Base-by-base conservation (phyloP, 768 basidiomycete species). In the Lentinula sp. region DNA sequence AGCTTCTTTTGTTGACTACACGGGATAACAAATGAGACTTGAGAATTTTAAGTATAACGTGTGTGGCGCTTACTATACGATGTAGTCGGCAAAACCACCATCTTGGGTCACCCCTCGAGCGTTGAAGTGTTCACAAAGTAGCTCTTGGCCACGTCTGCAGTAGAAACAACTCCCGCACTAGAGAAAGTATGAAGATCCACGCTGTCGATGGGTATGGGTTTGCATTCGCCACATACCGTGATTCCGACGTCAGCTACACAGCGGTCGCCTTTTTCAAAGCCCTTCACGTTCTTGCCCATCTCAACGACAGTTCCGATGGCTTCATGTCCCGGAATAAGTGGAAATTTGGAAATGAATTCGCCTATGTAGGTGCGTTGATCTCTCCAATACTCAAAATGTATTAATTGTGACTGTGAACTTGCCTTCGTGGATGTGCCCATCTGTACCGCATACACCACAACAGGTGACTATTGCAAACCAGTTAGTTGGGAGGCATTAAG, bases 31-130 rank as follows among this genome's bases (percentile, higher is more conserved):
- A 48, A 48, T 48, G n/a, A 23, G n/a, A n/a, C n/a, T n/a, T n/a
- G n/a, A n/a, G n/a, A 7, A 12, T 48, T 48, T 28, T 28, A 4
- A 23, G 20, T 20, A 20, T 20, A 23, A 48, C 46, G 46, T 48
- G 46, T 20, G 46, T 28, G 46, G n/a, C 15, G 72, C 87, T 71
- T 67, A 93, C 92, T 90, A 92, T 61, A 82, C 83, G 66, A 93
- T 84, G 75, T 93, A 95, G 69, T 94, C 92, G 7, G 93, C 91
- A 70, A 96, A 96, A 32, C 91, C 93, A 61, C 93, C 93, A 63
- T 90, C 86, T 66, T 82, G 74, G 18, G 86, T 90, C 49, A 94
- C 89, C 52, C 93, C 94, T 12, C 87, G 82, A 6, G 89, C 83
- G 60, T 85, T 79, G 73, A 93, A 94, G 76, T 91, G 80, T 72